phyloP scores from a whole-genome alignment of 306 rosid species.

The Delonix regia region DNA sequence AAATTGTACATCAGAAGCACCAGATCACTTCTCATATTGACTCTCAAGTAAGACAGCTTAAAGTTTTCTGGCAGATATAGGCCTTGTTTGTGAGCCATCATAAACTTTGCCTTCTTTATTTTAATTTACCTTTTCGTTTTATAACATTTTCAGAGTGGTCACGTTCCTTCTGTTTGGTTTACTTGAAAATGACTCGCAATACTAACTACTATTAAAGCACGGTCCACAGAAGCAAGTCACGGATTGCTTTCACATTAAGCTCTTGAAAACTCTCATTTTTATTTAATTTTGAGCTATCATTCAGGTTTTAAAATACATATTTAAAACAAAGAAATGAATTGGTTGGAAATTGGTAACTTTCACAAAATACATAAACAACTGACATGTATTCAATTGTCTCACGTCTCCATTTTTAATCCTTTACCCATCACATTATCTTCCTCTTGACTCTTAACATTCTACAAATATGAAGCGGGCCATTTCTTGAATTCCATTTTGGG shows the following conservation, averaged over 20 bases:
- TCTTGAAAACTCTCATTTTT: not conserved
- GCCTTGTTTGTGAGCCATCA: not conserved
- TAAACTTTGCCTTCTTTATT: not conserved
- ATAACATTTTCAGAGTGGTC: not conserved
- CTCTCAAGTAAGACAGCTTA: too few species aligned
- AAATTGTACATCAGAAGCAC: too few species aligned
- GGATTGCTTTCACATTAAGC: not conserved
- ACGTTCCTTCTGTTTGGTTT: not conserved
- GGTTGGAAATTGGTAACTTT: not conserved
- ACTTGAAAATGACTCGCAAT: not conserved
- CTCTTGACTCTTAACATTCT: not conserved
- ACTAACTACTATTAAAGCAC: not conserved
- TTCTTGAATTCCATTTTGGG: not conserved
- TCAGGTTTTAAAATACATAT: too few species aligned
- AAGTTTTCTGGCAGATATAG: not conserved
- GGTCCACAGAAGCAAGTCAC: not conserved
- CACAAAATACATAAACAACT: not conserved
- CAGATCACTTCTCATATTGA: too few species aligned
- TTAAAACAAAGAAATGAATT: too few species aligned
- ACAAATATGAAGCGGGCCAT: not conserved
- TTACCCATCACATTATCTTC: not conserved
- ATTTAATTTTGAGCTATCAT: not conserved
- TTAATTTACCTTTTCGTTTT: not conserved
- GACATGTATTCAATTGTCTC: not conserved
- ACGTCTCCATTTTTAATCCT: not conserved